Evolutionary conservation across 1,139 yeast genomes (phyloP), one percentile per base, ranked within the genome.

Genomic region (Yamadazyma dendronema): DNA sequence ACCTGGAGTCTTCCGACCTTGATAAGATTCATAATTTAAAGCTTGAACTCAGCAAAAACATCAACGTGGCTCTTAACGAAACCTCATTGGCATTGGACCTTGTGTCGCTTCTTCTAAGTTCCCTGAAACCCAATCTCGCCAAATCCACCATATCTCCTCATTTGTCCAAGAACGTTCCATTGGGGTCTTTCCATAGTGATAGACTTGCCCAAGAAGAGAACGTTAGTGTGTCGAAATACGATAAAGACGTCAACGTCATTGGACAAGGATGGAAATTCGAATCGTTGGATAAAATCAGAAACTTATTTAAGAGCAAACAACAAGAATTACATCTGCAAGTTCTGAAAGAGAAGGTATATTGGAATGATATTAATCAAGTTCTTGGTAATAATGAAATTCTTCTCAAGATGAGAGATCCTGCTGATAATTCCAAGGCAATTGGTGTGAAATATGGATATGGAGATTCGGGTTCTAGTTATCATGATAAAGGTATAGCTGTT

Each of bases 361-460:
- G 97, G 97, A 70, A 73, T 40, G 73, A 73, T 42, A 68, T 83
- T 14, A 60, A 72, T 40, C 61, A 67, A 22, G 74, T 81, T 2
- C 49, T 66, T 34, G 72, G 77, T 21, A 72, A 77, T 38, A 71
- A 84, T 34, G 97, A 89, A 52, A 83, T 84, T 1, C 62, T 90
- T 13, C 83, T 83, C 53, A 85, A 85, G 51, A 71, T 83, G 27
- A 72, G 81, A 39, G 84, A 79, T 39, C 81, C 56, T 48, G 68
- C 31, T 11, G 60, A 54, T 26, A 79, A 79, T 28, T 62, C 72
- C 45, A 35, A 67, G 36, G 67, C 74, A 14, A 67, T 90, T 30
- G 95, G 90, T 2, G 84, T 90, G 26, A 87, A 86, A 52, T 90
- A 85, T 54, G 97, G 97, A 0, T 92, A 79, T 59, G 92, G 85